Conservation (phyloP, 2,329 filamentous ascomycete species). For the Aspergillus pseudoglaucus region DNA sequence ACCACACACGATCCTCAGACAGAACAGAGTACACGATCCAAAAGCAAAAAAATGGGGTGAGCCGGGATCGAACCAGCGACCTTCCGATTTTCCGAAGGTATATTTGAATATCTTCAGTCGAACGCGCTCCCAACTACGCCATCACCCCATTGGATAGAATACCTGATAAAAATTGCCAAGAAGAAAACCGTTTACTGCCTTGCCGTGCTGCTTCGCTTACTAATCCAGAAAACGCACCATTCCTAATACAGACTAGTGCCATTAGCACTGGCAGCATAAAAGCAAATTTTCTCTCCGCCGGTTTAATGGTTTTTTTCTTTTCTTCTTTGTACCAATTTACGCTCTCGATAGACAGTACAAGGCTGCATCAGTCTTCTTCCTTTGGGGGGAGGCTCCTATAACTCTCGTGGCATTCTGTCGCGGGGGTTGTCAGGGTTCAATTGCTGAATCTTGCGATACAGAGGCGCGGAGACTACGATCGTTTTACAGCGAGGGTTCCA, state of each 20-base stretch:
- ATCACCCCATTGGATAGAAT: too few relatives aligned
- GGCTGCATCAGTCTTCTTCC: conserved; percentile 52
- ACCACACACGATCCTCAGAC: too few relatives aligned
- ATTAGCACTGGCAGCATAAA: background rate
- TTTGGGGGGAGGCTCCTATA: conserved; percentile 31
- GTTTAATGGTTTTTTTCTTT: conserved; percentile 26
- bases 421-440: conserved; percentile 45
- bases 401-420: conserved; percentile 64
- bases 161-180: too few relatives aligned
- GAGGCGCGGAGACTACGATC: conserved; percentile 52
- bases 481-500: conserved; percentile 46
- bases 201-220: background rate
- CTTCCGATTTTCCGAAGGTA: too few relatives aligned
- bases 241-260: conserved; percentile 19
- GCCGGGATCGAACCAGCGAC: too few relatives aligned
- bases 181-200: too few relatives aligned
- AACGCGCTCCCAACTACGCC: too few relatives aligned
- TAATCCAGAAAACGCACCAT: background rate
- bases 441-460: conserved; percentile 60
- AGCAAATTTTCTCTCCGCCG: conserved; percentile 12
- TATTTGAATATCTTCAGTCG: too few relatives aligned
- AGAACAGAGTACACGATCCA: too few relatives aligned
- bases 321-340: conserved; percentile 46
- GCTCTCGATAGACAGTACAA: conserved; percentile 84
- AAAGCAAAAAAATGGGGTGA: too few relatives aligned